Evolutionary conservation across 1,139 yeast genomes (phyloP).

Genomic region (Hyphopichia khmerensis): DNA sequence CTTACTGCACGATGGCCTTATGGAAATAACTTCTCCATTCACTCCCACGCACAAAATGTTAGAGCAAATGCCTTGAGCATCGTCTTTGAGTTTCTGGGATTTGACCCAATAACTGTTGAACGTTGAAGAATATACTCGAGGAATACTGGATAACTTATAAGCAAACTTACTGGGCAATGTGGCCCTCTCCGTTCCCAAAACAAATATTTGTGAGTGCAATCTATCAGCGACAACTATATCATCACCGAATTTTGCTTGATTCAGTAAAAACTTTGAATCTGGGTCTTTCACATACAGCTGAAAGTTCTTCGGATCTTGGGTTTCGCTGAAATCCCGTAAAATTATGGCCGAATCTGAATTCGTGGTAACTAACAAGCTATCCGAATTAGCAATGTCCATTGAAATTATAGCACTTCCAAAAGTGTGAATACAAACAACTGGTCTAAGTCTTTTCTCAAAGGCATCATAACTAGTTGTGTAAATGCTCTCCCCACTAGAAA

Average conservation of each 20-base stretch:
- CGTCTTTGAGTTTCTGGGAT: slow-evolving; percentile 8
- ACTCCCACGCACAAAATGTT: slow-evolving; percentile 44
- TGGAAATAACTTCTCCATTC: slow-evolving; percentile 46
- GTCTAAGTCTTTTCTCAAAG: slow-evolving; percentile 35
- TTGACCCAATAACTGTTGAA: slow-evolving; percentile 36
- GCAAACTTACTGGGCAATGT: slow-evolving; percentile 8
- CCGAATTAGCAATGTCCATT: slow-evolving; percentile 22
- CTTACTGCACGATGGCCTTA: slow-evolving; percentile 16
- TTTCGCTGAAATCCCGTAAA: slow-evolving; percentile 15
- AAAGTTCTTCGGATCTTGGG: slow-evolving; percentile 9
- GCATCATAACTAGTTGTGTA: slow-evolving; percentile 40
- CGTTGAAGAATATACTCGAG: slow-evolving; percentile 35
- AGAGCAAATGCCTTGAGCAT: neutral
- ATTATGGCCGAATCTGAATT: slow-evolving; percentile 39
- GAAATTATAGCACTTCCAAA: slow-evolving; percentile 40
- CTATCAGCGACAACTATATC: slow-evolving; percentile 43
- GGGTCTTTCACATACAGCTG: slow-evolving; percentile 31
- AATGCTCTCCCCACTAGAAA: slow-evolving; percentile 32
- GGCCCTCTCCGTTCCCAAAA: slow-evolving; percentile 18
- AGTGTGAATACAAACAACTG: slow-evolving; percentile 22
- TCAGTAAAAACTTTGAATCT: slow-evolving; percentile 37
- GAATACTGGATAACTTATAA: slow-evolving; percentile 37
- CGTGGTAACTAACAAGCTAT: slow-evolving; percentile 32
- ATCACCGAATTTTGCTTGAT: slow-evolving; percentile 28
- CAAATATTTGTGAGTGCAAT: slow-evolving; percentile 36